A percentile compares a stretch with the other conserved stretches of the same genome.
Evolutionary conservation across 768 basidiomycete species (phyloP).

Genomic region (Lactarius quietus): DNA sequence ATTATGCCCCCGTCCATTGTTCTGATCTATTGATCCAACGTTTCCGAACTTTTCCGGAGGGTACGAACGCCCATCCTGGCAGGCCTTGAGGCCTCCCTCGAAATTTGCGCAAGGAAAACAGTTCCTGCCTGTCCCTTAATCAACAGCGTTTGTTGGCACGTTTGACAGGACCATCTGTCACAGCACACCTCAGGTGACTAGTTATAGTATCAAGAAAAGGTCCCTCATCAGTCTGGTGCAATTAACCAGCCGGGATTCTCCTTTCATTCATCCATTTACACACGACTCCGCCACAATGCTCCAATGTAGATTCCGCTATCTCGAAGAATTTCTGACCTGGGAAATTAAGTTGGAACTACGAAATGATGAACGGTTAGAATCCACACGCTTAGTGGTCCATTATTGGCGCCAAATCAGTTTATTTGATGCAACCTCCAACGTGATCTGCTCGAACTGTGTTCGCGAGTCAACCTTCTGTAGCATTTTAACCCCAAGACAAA

Average conservation of each 20-base stretch:
- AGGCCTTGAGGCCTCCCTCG: slow-evolving; percentile 1
- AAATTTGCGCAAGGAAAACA: slow-evolving; percentile 10
- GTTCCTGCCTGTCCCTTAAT: slow-evolving; percentile 21
- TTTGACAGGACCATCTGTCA: slow-evolving; percentile 24
- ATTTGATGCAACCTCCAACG: slow-evolving; percentile 16
- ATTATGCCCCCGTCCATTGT: neutral
- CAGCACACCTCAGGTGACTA: neutral
- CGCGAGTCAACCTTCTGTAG: neutral
- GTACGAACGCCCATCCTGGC: neutral
- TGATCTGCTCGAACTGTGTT: slow-evolving; percentile 10
- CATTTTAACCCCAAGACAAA: neutral
- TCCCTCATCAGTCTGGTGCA: neutral
- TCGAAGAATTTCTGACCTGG: slow-evolving; percentile 1
- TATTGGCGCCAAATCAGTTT: slow-evolving; percentile 6
- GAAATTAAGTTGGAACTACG: slow-evolving; percentile 23
- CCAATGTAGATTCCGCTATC: slow-evolving; percentile 10
- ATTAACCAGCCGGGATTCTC: neutral
- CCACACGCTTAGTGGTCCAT: slow-evolving; percentile 2
- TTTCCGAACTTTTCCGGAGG: neutral
- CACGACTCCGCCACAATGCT: slow-evolving; percentile 20
- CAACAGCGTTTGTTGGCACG: slow-evolving; percentile 11
- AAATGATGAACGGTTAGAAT: slow-evolving; percentile 13
- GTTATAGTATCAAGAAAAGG: slow-evolving; percentile 2
- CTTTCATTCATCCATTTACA: neutral
- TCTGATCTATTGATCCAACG: neutral